Evolutionary conservation across 495 filamentous ascomycete species (phyloP), one percentile per base, ranked within the genome.

Genomic region (Xylaria castorea): DNA sequence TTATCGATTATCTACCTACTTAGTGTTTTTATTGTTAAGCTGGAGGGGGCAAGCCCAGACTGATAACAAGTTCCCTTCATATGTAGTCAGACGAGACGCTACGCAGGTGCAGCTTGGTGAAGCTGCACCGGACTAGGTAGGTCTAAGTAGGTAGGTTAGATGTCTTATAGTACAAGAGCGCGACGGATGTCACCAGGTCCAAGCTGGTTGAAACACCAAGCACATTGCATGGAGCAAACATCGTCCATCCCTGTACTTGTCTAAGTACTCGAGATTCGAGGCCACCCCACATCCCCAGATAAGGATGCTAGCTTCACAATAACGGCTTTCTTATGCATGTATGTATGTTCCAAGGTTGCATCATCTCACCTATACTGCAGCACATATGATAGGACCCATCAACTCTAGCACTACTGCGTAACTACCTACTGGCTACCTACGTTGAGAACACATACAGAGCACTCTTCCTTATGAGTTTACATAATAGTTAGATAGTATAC

Each of bases 271-370:
- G 57, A 38, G 32, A 38, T 38, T n/a, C 32, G 58, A 22, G 25
- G 42, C 27, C 5, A 11, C 27, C 44, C 63, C 63, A 66, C 63
- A 46, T 66, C 63, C 63, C 63, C 63, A 66, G 63, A 66, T 66
- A 66, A 66, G 40, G 32, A 38, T 61, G 5, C 14, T 60, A 60
- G 30, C 57, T 60, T 60, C 16, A 32, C 53, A 27, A 57, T 27
- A 32, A 32, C 53, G 7, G 16, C 12, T 11, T 22, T 9, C 44
- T 20, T 25, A 27, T 5, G 22, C 25, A 27, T 22, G 7, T 18
- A 57, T 57, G 53, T 14, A 32, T 57, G 53, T 57, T 20, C 53
- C 53, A 18, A 57, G 27, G 53, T 57, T 57, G 53, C 53, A 57
- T 57, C 53, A 57, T 57, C 53, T 60, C 30, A 60, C 57, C 32